phyloP scores from a whole-genome alignment of 1,139 yeast species.

The Saccharomycopsis hybrid region DNA sequence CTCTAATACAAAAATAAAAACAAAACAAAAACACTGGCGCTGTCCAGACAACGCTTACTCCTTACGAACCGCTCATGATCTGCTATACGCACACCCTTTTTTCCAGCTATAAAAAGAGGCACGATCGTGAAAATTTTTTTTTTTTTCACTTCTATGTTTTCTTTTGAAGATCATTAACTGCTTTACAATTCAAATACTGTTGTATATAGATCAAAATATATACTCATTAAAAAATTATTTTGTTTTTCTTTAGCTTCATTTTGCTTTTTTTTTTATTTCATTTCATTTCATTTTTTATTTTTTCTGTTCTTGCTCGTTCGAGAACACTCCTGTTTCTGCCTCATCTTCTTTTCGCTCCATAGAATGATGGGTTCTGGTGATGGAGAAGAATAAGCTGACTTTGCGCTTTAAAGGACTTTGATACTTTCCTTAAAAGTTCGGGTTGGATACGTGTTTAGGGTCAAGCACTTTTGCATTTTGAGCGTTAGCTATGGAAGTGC shows the following conservation, averaged over 20 bases:
- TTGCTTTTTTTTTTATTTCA: not conserved
- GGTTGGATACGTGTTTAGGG: conserved; percentile 17
- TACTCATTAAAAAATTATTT: not conserved
- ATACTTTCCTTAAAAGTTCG: conserved; percentile 14
- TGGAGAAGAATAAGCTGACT: conserved; percentile 61
- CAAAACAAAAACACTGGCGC: no score
- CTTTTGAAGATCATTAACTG: no score
- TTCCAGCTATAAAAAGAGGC: no score
- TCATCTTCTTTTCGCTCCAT: conserved; percentile 43
- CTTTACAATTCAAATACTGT: no score
- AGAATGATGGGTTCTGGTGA: conserved; percentile 57
- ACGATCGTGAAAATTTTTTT: no score
- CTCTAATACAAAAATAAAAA: no score
- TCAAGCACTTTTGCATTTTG: not conserved
- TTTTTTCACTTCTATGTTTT: no score
- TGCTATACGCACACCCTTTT: no score
- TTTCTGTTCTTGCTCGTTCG: no score
- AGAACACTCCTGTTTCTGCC: conserved; percentile 66
- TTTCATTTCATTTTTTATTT: not conserved
- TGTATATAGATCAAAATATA: not conserved
- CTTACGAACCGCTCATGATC: no score
- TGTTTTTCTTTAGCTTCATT: not conserved
- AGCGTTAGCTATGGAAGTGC: not conserved
- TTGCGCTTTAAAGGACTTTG: conserved; percentile 7
- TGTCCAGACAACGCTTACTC: no score